Evolutionary conservation across 345 rosid species (phyloP).

Genomic region (Ceriops tagal): DNA sequence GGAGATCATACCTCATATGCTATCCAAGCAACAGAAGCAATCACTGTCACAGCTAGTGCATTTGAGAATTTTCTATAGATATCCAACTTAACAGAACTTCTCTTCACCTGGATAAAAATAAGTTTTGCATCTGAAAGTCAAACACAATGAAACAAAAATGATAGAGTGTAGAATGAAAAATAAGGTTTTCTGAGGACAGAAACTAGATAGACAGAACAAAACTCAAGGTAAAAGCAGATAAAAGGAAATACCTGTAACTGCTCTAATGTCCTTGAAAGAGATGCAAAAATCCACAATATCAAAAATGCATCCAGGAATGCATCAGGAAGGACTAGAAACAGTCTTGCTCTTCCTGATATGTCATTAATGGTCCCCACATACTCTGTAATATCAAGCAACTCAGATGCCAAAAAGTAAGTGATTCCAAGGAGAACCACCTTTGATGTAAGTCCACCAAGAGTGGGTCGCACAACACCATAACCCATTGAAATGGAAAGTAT

Average conservation of each 20-base stretch:
- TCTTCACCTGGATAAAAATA: conserved; percentile 51
- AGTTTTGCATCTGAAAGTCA: conserved; percentile 5
- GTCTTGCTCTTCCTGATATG: conserved; percentile 82
- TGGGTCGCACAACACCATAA: conserved; percentile 92
- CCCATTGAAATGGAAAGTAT: conserved; percentile 92
- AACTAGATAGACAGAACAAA: background rate
- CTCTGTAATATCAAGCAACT: conserved; percentile 79
- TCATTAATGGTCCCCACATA: conserved; percentile 87
- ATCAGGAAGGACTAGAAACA: conserved; percentile 81
- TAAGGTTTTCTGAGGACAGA: background rate
- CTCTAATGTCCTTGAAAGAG: conserved; percentile 81
- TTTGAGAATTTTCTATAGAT: conserved; percentile 94
- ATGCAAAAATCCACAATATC: conserved; percentile 87
- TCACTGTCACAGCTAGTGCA: conserved; percentile 71
- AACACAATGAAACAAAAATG: background rate
- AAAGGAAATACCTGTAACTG: conserved; percentile 68
- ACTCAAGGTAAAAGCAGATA: background rate
- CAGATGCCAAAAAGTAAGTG: conserved; percentile 91
- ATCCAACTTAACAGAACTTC: conserved; percentile 82
- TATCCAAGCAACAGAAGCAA: conserved; percentile 89
- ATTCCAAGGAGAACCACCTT: conserved; percentile 85
- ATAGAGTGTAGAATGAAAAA: background rate
- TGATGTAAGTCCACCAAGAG: conserved; percentile 94
- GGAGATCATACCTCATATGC: conserved; percentile 65
- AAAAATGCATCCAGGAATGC: conserved; percentile 94